Evolutionary conservation across 306 rosid species (phyloP).

Genomic region (Morella rubra): DNA sequence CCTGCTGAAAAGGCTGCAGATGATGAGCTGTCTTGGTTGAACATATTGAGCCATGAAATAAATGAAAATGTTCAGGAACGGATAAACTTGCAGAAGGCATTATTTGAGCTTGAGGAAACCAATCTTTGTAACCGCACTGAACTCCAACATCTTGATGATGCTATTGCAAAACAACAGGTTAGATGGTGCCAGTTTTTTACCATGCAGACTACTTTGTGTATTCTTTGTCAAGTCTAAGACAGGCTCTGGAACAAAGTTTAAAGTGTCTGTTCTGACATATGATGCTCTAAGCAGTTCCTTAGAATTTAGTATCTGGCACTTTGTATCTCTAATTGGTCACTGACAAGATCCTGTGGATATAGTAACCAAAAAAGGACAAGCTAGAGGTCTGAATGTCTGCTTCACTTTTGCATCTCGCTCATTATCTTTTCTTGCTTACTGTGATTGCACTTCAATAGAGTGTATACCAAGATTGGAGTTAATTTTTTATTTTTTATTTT

Average conservation of each 20-base stretch:
- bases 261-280: neutral
- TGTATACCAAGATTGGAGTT: conserved; percentile 4
- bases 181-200: neutral
- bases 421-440: neutral
- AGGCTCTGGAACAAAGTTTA: neutral
- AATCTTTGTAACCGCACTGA: conserved; percentile 51
- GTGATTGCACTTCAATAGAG: neutral
- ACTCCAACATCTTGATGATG: conserved; percentile 64
- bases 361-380: neutral
- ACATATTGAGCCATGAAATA: conserved; percentile 57
- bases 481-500: neutral
- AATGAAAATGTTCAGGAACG: conserved; percentile 68
- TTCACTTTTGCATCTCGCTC: neutral
- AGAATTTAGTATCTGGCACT: neutral
- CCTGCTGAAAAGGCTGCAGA: conserved; percentile 57
- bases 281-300: conserved; percentile 1
- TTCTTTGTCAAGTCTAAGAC: neutral
- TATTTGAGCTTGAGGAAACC: conserved; percentile 64
- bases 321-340: neutral
- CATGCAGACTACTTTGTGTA: neutral
- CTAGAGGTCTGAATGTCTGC: neutral
- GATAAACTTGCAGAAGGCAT: conserved; percentile 62
- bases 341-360: neutral
- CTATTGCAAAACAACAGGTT: conserved; percentile 58
- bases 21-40: conserved; percentile 54